Base-by-base conservation (phyloP, 2,329 filamentous ascomycete species). In the Colletotrichum tanaceti region DNA sequence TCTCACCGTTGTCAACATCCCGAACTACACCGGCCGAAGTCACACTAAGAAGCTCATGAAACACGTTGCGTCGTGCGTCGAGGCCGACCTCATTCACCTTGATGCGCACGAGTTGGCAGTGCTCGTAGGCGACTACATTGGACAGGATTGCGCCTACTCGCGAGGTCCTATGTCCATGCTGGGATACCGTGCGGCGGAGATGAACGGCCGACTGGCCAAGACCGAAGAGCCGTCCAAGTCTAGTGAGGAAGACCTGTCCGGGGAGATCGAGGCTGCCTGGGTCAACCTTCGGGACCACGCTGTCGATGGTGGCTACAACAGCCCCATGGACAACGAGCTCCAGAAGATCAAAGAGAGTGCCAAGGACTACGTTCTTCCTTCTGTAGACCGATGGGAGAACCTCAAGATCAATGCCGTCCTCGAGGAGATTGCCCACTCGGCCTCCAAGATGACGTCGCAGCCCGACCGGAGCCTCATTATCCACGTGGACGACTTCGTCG, bases 401-500 rank as follows among this genome's bases (percentile, higher is more conserved):
- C 79, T 90, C 44, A 91, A 91, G 76, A 80, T 89, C 67, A 84
- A 84, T 60, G 82, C 85, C 39, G 82, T 86, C 7, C 73, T 91
- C 49, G 86, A 89, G 54, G 81, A 85, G 54, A 78, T 91, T n/a
- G 54, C 72, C 7, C 74, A 76, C 73, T 43, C 52, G 11, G 46
- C 58, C 11, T 18, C 38, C 13, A 67, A 54, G 46, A 58, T 46
- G 39, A 47, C 57, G 3, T 63, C 52, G 24, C 38, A 70, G 22
- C 49, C 67, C 5, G 75, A 74, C 75, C 84, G 77, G 24, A 84
- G 84, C 28, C 84, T 94, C 9, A 90, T 98, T 66, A 84, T 97
- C 46, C 93, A 93, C 73, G 81, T 97, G 14, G 88, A 92, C 75
- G 93, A 98, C 76, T 92, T 93, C 74, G 89, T 92, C 61, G 93